Percentiles rank a stretch among this genome's conserved stretches.
Conservation (phyloP, 106 monocot species). For the Triglochin maritima region DNA sequence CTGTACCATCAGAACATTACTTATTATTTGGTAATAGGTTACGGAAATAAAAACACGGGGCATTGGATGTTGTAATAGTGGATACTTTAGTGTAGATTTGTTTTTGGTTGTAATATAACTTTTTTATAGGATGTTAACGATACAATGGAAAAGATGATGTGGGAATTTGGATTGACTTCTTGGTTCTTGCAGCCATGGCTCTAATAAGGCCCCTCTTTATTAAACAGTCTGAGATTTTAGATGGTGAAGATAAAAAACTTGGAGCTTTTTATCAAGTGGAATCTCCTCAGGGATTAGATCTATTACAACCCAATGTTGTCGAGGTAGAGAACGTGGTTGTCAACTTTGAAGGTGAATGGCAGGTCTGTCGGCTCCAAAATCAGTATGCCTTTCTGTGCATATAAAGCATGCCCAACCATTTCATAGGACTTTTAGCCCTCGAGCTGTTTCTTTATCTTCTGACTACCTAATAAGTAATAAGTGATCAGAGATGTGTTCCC, state of each 20-base stretch:
- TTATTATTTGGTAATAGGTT: no score
- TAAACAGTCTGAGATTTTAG: conserved; percentile 31
- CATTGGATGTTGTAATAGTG: no score
- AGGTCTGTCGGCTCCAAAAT: conserved; percentile 22
- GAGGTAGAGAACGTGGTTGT: conserved; percentile 39
- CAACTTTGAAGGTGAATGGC: conserved; percentile 50
- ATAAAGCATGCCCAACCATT: neutral
- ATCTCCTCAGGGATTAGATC: conserved; percentile 39
- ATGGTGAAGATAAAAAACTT: conserved; percentile 32
- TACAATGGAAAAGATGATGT: no score
- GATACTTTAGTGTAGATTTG: no score
- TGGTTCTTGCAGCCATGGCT: conserved; percentile 44
- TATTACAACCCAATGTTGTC: conserved; percentile 29
- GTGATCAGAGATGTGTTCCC: no score
- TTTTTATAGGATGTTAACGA: no score
- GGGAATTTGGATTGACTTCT: neutral
- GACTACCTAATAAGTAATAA: no score
- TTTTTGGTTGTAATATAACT: no score
- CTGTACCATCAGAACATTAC: no score
- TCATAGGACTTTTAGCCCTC: no score
- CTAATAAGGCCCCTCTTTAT: conserved; percentile 58
- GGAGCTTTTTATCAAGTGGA: conserved; percentile 46
- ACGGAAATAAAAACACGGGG: no score
- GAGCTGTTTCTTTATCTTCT: no score
- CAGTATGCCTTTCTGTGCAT: neutral